Evolutionary conservation across 192 early-diverging fungal genomes (phyloP), one percentile per base, ranked within the genome.

Genomic region (Coemansia sp.): DNA sequence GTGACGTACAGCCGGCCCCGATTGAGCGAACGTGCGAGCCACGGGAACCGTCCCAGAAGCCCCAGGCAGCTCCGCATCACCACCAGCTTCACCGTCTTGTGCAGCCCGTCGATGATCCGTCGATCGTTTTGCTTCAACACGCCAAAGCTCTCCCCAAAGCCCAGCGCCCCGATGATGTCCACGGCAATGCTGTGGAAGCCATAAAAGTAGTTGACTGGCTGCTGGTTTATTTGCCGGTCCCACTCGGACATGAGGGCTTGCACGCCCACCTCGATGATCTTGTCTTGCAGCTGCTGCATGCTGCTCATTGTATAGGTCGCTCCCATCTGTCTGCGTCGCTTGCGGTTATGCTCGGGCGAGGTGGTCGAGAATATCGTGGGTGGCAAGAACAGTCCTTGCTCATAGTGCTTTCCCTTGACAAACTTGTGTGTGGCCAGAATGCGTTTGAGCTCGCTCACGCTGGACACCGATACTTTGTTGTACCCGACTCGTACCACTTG

Each of bases 181-280:
- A 71, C 55, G 0, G 61, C 62, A 3, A 71, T 17, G 4, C 54
- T 49, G n/a, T 78, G 69, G 44, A 60, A 71, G 1, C 52, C 64
- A 12, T 78, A 67, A 43, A 60, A 63, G 32, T 63, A 77, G 45
- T 77, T 77, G n/a, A 63, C 66, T n/a, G n/a, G n/a, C 3, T 6
- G 11, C 0, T 14, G 5, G 14, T 3, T 34, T 6, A 71, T 44
- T 1, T 39, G 48, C 12, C 16, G 17, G 42, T 77, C 74, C 67
- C 67, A 77, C 7, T 18, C 34, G 8, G 23, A 17, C n/a, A 77
- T 66, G 6, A 77, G 55, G 14, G 68, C 48, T 15, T 42, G 4
- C 0, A 51, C 64, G 21, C 74, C 74, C 16, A 56, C 23, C 26
- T 63, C 52, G 11, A 77, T 36, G 0, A 71, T 46, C 0, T 18